A percentile compares a stretch with the other conserved stretches of the same genome.
phyloP scores from a whole-genome alignment of 1,284 basidiomycete species.

The Apiotrichum porosum region DNA sequence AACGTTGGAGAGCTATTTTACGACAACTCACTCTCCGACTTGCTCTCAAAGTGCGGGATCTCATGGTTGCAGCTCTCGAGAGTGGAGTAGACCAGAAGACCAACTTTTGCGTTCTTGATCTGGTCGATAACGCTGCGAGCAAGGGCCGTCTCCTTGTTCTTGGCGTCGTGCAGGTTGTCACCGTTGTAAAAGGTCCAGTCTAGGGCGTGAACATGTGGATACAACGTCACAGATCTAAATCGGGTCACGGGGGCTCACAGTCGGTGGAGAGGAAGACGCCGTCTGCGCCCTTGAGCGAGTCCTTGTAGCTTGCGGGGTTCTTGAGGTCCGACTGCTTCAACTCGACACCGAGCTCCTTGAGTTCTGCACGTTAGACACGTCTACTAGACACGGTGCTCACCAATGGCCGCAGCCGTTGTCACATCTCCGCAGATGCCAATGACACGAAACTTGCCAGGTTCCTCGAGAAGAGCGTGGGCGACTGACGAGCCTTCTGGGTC shows the following conservation, averaged over 20 bases:
- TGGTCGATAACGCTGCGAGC: neutral
- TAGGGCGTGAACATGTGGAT: too few species aligned
- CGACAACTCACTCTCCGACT: neutral
- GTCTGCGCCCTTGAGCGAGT: neutral
- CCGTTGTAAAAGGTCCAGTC: slow-evolving; percentile 5
- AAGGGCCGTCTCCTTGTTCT: neutral
- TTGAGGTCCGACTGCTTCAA: slow-evolving; percentile 1
- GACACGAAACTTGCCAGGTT: slow-evolving; percentile 1
- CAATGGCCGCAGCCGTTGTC: neutral
- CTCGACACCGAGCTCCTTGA: neutral
- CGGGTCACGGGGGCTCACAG: neutral
- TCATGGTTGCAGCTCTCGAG: slow-evolving; percentile 15
- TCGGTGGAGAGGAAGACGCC: slow-evolving; percentile 6
- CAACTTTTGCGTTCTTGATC: neutral
- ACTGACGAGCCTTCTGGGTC: slow-evolving; percentile 15
- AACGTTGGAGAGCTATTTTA: too few species aligned
- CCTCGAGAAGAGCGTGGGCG: slow-evolving; percentile 7
- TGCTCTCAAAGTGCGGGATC: neutral
- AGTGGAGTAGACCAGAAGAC: slow-evolving; percentile 6
- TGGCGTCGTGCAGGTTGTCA: slow-evolving; percentile 3
- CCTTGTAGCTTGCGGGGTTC: neutral
- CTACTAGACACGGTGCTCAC: too few species aligned
- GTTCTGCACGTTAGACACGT: too few species aligned
- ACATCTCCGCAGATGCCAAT: too few species aligned
- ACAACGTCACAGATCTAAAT: too few species aligned